Conservation (phyloP, 805 yeast genomes). For the Pichia paraexigua region DNA sequence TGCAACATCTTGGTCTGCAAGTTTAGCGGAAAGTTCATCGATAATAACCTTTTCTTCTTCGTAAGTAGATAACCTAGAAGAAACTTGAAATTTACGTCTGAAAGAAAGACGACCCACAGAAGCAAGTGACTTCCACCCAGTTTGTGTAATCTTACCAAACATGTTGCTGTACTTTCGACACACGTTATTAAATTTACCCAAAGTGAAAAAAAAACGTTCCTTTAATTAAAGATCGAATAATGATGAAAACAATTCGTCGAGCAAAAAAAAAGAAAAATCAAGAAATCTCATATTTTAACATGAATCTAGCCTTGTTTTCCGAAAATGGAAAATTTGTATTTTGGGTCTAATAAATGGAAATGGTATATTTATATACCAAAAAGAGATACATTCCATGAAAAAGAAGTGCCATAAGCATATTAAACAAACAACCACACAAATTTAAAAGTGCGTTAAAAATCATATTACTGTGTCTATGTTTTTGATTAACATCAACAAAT, state of each 20-base stretch:
- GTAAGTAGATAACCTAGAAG: conserved; percentile 34
- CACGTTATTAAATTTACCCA: not conserved
- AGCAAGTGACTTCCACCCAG: conserved; percentile 7
- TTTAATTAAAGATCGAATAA: not conserved
- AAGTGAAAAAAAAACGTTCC: not conserved
- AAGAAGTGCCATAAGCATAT: not conserved
- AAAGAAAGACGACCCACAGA: conserved; percentile 1
- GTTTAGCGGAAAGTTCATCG: conserved; percentile 43
- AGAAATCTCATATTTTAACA: not conserved
- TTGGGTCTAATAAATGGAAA: not conserved
- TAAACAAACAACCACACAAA: not conserved
- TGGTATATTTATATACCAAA: not conserved
- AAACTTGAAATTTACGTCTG: conserved; percentile 28
- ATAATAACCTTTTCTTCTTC: conserved; percentile 68
- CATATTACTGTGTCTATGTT: not conserved
- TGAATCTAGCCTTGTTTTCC: not conserved
- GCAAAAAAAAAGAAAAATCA: not conserved
- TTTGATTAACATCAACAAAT: not conserved
- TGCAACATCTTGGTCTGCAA: conserved; percentile 44
- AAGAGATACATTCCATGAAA: conserved; percentile 2
- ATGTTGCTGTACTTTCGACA: not conserved
- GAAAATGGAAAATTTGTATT: not conserved
- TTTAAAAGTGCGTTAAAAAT: not conserved
- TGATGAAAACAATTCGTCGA: not conserved
- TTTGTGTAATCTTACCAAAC: conserved; percentile 3